A percentile compares a stretch with the other conserved stretches of the same genome.
Evolutionary conservation across 192 early-diverging fungal species (phyloP).

Genomic region (Rhizoclosmatium globosum): DNA sequence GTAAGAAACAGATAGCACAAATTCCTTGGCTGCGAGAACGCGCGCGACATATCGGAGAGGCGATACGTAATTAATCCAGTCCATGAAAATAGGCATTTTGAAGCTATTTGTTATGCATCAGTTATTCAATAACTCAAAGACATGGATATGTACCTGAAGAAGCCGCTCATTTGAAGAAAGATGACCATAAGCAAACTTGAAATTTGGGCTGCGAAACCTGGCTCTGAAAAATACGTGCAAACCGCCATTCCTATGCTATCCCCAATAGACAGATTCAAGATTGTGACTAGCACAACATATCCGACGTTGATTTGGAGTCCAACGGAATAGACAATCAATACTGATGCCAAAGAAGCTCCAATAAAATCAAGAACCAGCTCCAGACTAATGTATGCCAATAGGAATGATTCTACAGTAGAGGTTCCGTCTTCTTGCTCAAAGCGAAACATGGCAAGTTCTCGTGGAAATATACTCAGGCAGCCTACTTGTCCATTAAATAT

Average conservation of each 20-base stretch:
- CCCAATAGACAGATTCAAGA: constrained; percentile 38
- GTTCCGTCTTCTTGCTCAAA: constrained; percentile 48
- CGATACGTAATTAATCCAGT: no score
- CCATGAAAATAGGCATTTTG: no score
- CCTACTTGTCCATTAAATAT: constrained; percentile 51
- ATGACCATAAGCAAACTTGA: no score
- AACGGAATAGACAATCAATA: constrained; percentile 13
- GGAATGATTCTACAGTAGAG: constrained; percentile 45
- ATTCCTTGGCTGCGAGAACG: no score
- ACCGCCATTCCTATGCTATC: constrained; percentile 58
- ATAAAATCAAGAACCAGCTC: constrained; percentile 42
- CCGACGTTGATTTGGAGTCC: constrained; percentile 6
- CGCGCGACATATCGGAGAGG: no score
- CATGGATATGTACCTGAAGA: no score
- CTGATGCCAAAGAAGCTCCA: constrained; percentile 21
- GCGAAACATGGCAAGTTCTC: constrained; percentile 39
- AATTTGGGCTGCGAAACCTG: constrained; percentile 48
- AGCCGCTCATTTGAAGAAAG: no score
- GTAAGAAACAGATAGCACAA: no score
- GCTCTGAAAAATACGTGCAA: constrained; percentile 44
- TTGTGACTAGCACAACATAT: neutral
- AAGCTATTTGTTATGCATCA: no score
- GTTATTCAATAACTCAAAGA: no score
- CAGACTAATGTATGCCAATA: constrained; percentile 35
- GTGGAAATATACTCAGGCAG: constrained; percentile 48